phyloP scores from a whole-genome alignment of 2,329 filamentous ascomycete species.

The Aspergillus bombycis region DNA sequence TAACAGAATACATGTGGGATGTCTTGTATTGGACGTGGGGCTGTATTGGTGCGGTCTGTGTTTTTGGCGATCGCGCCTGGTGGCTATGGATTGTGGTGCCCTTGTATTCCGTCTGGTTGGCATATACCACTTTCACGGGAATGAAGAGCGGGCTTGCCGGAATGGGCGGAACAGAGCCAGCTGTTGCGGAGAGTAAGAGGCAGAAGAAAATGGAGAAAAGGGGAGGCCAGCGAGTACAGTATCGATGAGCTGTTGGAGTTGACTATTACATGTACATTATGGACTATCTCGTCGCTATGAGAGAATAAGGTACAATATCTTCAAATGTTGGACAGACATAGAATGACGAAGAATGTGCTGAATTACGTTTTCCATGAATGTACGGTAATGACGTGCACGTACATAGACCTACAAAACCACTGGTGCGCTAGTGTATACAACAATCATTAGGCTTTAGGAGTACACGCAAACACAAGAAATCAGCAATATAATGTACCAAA shows the following conservation, averaged over 20 bases:
- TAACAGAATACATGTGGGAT: slow-evolving; percentile 99
- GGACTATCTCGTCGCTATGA: not conserved
- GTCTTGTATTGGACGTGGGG: slow-evolving; percentile 93
- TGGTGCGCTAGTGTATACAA: not conserved
- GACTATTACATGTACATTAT: not conserved
- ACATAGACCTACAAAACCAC: not conserved
- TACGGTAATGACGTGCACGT: not conserved
- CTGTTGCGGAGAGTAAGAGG: slow-evolving; percentile 50
- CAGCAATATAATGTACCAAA: slow-evolving; percentile 27
- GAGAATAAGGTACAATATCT: not conserved
- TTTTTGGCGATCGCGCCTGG: slow-evolving; percentile 83
- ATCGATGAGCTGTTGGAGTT: slow-evolving; percentile 35
- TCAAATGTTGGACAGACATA: not conserved
- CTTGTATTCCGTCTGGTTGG: slow-evolving; percentile 51
- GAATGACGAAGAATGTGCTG: not conserved
- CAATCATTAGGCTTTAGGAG: not conserved
- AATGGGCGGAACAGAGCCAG: slow-evolving; percentile 38
- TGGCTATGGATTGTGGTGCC: slow-evolving; percentile 61
- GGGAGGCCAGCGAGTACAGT: slow-evolving; percentile 48
- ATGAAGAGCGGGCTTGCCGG: slow-evolving; percentile 50
- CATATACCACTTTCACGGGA: slow-evolving; percentile 50
- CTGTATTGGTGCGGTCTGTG: slow-evolving; percentile 68
- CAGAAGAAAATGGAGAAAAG: slow-evolving; percentile 59
- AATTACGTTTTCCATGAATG: not conserved
- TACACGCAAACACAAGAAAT: not conserved